Evolutionary conservation across 768 basidiomycete genomes (phyloP).

Genomic region (Naganishia kalamii): DNA sequence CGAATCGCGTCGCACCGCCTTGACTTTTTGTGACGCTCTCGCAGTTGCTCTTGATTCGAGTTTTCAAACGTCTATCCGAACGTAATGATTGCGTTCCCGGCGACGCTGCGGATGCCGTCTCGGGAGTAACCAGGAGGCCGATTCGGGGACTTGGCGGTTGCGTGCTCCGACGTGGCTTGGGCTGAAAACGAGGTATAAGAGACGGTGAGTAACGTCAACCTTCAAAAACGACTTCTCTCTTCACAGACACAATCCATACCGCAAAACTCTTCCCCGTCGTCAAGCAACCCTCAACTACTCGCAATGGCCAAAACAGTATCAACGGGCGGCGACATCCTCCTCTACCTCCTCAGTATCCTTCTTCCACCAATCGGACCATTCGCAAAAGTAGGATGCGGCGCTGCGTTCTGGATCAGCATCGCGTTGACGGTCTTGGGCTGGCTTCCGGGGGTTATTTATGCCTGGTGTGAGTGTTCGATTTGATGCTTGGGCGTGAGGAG

Average conservation of each 20-base stretch:
- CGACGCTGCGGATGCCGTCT: too few relatives aligned
- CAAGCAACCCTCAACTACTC: background rate
- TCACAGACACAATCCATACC: background rate
- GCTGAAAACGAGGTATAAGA: too few relatives aligned
- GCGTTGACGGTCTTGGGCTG: background rate
- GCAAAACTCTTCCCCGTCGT: background rate
- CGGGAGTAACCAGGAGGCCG: too few relatives aligned
- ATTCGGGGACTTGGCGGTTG: too few relatives aligned
- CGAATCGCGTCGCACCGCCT: too few relatives aligned
- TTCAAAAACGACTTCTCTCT: background rate
- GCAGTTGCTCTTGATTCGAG: too few relatives aligned
- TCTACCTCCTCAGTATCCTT: slow-evolving; percentile 3
- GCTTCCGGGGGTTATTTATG: slow-evolving; percentile 10
- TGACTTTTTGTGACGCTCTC: too few relatives aligned
- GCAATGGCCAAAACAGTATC: slow-evolving; percentile 1
- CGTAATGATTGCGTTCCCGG: too few relatives aligned
- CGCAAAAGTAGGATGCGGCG: slow-evolving; percentile 10
- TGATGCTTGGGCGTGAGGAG: background rate
- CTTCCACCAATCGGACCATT: slow-evolving; percentile 4
- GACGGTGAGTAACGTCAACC: too few relatives aligned
- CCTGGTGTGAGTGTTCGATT: background rate
- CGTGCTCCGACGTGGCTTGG: too few relatives aligned
- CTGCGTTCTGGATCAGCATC: slow-evolving; percentile 1
- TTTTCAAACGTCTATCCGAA: too few relatives aligned
- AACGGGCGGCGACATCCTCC: background rate